phyloP scores from a whole-genome alignment of 2,329 filamentous ascomycete species.

The Fusarium sp. region DNA sequence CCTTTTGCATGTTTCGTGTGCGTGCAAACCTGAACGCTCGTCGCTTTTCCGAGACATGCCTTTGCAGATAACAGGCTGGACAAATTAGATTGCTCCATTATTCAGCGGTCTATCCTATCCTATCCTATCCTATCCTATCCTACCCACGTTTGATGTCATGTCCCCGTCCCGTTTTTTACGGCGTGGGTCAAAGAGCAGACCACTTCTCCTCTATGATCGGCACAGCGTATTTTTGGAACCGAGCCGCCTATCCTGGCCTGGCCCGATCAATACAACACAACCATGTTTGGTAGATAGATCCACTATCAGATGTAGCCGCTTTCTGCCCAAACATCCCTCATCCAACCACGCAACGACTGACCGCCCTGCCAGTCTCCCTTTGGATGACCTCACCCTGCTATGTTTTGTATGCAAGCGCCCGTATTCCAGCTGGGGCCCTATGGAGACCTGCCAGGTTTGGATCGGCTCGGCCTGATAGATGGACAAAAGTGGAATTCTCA shows the following conservation, averaged over 20 bases:
- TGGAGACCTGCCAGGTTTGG: slow-evolving; percentile 19
- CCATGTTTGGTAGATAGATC: neutral
- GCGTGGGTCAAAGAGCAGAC: neutral
- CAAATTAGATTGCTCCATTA: neutral
- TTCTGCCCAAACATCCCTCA: slow-evolving; percentile 16
- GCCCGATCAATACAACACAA: no score
- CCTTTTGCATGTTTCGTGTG: slow-evolving; percentile 24
- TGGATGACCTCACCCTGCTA: slow-evolving; percentile 33
- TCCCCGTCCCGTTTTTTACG: slow-evolving; percentile 9
- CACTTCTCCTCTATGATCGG: slow-evolving; percentile 17
- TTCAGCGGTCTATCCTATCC: neutral
- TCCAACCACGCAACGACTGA: slow-evolving; percentile 28
- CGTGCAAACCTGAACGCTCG: slow-evolving; percentile 1
- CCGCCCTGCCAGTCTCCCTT: slow-evolving; percentile 26
- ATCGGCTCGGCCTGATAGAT: neutral
- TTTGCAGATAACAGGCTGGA: slow-evolving; percentile 5
- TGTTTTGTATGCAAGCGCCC: slow-evolving; percentile 35
- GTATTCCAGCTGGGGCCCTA: slow-evolving; percentile 20
- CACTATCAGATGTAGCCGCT: slow-evolving; percentile 18
- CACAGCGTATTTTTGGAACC: slow-evolving; percentile 27
- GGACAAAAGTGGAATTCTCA: neutral
- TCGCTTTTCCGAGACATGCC: slow-evolving; percentile 3
- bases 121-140: neutral
- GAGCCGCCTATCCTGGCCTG: neutral
- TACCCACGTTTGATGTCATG: neutral